phyloP scores from a whole-genome alignment of 2,329 filamentous ascomycete species.

The Hymenoscyphus fraxineus region DNA sequence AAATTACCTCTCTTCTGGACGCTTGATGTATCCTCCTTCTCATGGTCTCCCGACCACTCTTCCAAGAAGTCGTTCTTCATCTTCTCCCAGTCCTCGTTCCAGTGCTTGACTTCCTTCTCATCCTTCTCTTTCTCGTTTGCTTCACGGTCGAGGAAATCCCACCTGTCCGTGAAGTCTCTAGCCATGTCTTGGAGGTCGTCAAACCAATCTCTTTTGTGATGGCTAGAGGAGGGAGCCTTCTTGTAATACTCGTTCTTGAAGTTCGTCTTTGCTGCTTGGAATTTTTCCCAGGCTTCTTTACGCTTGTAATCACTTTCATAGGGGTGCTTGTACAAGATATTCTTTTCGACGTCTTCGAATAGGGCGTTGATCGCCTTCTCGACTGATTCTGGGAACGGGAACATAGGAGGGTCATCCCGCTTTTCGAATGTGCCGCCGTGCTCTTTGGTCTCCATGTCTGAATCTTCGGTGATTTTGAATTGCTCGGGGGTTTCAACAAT shows the following conservation, averaged over 20 bases:
- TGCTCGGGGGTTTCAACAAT: neutral
- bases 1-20: too few species aligned
- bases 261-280: neutral
- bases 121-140: neutral
- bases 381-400: neutral
- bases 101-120: neutral
- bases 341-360: neutral
- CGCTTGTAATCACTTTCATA: neutral
- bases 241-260: neutral
- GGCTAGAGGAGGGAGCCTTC: neutral
- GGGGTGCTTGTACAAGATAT: neutral
- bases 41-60: neutral
- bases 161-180: neutral
- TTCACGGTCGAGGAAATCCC: neutral
- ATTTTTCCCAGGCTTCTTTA: neutral
- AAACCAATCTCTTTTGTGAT: neutral
- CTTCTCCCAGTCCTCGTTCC: neutral
- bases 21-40: neutral
- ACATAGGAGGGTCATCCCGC: neutral
- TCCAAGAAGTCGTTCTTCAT: neutral
- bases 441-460: neutral
- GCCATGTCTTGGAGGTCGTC: neutral
- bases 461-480: neutral
- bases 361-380: neutral
- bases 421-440: neutral